phyloP scores from a whole-genome alignment of 139 green algal genomes.

The Chlamydomonas schloesseri region DNA sequence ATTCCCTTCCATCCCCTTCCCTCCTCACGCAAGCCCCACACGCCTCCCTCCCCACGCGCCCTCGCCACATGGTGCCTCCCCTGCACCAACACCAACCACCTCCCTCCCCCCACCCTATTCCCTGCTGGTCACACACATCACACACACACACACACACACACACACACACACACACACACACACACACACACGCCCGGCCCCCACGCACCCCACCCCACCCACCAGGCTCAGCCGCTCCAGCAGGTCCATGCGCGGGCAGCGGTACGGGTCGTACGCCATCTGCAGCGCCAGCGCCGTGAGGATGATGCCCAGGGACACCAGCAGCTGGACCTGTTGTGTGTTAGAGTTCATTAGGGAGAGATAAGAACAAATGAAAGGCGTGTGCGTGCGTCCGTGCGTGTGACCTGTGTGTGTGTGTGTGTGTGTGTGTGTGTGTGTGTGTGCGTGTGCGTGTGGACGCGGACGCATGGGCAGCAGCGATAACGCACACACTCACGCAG shows the following conservation, averaged over 20 bases:
- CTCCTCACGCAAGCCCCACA: too few relatives aligned
- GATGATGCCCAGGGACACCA: constrained; percentile 35
- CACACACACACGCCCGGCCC: too few relatives aligned
- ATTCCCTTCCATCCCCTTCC: too few relatives aligned
- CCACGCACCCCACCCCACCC: too few relatives aligned
- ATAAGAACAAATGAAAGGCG: too few relatives aligned
- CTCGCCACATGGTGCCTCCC: neutral
- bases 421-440: neutral
- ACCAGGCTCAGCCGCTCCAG: constrained; percentile 34
- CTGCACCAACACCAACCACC: neutral
- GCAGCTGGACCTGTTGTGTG: constrained; percentile 10
- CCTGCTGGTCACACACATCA: too few relatives aligned
- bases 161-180: too few relatives aligned
- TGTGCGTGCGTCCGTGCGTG: neutral
- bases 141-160: too few relatives aligned
- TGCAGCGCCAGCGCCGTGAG: constrained; percentile 28
- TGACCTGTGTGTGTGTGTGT: neutral
- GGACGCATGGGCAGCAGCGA: too few relatives aligned
- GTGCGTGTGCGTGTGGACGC: neutral
- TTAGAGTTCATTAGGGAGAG: neutral
- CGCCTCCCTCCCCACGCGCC: too few relatives aligned
- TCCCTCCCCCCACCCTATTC: too few relatives aligned
- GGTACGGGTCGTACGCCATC: constrained; percentile 30
- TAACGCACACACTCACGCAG: too few relatives aligned
- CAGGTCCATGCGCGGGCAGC: constrained; percentile 13